Evolutionary conservation across 2,329 filamentous ascomycete genomes (phyloP).

Genomic region (Neofusicoccum parvum): DNA sequence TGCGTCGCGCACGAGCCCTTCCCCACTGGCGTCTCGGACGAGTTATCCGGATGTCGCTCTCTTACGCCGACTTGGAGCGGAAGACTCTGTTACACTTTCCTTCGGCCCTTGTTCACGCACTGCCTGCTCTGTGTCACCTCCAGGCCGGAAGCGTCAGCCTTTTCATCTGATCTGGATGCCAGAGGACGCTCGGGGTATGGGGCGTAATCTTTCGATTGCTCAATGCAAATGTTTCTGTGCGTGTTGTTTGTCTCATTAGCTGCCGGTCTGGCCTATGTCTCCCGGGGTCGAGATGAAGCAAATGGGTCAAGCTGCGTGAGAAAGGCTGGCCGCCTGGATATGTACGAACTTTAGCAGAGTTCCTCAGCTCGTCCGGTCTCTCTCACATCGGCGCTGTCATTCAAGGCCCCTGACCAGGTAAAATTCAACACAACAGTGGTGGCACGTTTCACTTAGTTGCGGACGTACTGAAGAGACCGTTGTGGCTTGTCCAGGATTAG

Average conservation of each 20-base stretch:
- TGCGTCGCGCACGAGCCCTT: neutral
- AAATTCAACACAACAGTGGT: slow-evolving; percentile 13
- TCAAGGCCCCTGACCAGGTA: slow-evolving; percentile 19
- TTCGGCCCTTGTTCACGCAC: slow-evolving; percentile 9
- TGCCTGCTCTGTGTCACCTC: slow-evolving; percentile 6
- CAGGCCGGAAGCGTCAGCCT: neutral
- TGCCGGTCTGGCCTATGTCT: neutral
- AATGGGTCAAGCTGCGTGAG: neutral
- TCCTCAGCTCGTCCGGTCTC: slow-evolving; percentile 4
- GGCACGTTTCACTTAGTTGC: slow-evolving; percentile 10
- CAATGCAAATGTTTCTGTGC: slow-evolving; percentile 15
- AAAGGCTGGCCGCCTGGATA: neutral
- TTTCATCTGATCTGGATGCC: neutral
- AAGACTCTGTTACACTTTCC: neutral
- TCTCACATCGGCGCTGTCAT: neutral
- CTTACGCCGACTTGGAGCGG: neutral
- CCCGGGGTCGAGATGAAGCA: neutral
- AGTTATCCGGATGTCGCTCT: neutral
- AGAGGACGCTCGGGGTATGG: neutral
- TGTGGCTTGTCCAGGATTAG: slow-evolving; percentile 13
- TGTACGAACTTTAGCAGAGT: neutral
- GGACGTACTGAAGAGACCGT: slow-evolving; percentile 19
- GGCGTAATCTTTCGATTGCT: neutral
- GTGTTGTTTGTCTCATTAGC: slow-evolving; percentile 15
- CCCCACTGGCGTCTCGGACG: neutral